Evolutionary conservation across 2,329 filamentous ascomycete genomes (phyloP).

Genomic region (Diaporthe sp.): DNA sequence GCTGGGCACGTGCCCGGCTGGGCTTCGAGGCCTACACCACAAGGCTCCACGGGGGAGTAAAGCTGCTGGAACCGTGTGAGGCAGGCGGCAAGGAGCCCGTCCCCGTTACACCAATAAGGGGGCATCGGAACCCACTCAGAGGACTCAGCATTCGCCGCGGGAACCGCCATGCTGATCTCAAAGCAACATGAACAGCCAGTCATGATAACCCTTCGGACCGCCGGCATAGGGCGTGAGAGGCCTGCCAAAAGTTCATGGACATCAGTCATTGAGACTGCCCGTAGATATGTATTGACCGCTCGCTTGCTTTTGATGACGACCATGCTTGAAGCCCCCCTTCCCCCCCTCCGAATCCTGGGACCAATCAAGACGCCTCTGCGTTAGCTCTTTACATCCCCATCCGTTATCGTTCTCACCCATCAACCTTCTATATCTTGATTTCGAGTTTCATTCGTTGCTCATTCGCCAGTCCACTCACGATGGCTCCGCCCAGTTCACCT

Average conservation of each 20-base stretch:
- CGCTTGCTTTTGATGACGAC: conserved; percentile 26
- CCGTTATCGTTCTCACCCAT: conserved; percentile 13
- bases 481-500: conserved; percentile 96
- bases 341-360: background rate
- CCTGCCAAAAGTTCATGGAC: background rate
- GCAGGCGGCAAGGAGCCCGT: background rate
- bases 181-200: background rate
- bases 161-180: background rate
- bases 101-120: background rate
- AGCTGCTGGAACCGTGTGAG: too few species aligned
- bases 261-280: background rate
- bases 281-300: conserved; percentile 24
- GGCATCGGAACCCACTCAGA: background rate
- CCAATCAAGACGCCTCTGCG: conserved; percentile 12
- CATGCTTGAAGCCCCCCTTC: background rate
- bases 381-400: conserved; percentile 5
- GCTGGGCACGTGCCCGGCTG: background rate
- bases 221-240: background rate
- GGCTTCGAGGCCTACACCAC: background rate
- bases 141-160: background rate
- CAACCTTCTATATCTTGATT: conserved; percentile 19
- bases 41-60: background rate
- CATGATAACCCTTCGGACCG: background rate
- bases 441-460: background rate
- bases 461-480: conserved; percentile 43